These are phyloP conservation scores for Hymenotorrendiella dingleyae DNA, from an alignment of 2,329 filamentous ascomycete species.

Conservation along the genomic window DNA sequence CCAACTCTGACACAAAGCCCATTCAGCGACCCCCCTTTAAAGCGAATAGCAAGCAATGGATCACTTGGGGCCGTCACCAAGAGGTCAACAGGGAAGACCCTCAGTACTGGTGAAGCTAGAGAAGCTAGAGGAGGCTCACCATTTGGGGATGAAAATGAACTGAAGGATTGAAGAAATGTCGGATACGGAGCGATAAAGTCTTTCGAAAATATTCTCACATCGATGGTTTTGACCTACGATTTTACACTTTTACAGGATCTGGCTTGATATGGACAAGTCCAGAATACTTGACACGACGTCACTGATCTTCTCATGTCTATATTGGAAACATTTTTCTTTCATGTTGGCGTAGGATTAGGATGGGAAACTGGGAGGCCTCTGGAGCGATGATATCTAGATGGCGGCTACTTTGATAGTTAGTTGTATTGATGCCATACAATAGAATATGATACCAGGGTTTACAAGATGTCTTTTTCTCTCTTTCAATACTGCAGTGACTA, in stretches of 20 bases:
- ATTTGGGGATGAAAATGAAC: constrained; percentile 54
- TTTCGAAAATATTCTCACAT: constrained; percentile 1
- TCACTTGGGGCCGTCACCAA: constrained; percentile 49
- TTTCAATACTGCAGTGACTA: neutral
- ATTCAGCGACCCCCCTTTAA: constrained; percentile 49
- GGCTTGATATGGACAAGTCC: constrained; percentile 5
- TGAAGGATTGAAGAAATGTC: constrained; percentile 36
- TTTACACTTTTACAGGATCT: constrained; percentile 8
- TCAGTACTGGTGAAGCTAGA: constrained; percentile 29
- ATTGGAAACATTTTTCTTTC: constrained; percentile 14
- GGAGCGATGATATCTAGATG: constrained; percentile 7
- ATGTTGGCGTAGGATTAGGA: constrained; percentile 17
- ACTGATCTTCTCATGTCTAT: constrained; percentile 22
- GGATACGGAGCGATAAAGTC: neutral
- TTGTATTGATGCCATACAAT: constrained; percentile 7
- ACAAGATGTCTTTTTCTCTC: neutral
- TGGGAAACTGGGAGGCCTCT: constrained; percentile 2
- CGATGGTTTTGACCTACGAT: constrained; percentile 8
- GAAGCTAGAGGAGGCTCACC: constrained; percentile 43
- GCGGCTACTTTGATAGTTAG: constrained; percentile 5
- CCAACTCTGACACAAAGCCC: constrained; percentile 48
- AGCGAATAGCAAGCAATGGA: constrained; percentile 35
- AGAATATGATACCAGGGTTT: constrained; percentile 11
- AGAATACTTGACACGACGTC: constrained; percentile 10
- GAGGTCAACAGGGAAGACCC: constrained; percentile 27